Evolutionary conservation across 768 basidiomycete species (phyloP).

Genomic region (Crassisporium funariophilum): DNA sequence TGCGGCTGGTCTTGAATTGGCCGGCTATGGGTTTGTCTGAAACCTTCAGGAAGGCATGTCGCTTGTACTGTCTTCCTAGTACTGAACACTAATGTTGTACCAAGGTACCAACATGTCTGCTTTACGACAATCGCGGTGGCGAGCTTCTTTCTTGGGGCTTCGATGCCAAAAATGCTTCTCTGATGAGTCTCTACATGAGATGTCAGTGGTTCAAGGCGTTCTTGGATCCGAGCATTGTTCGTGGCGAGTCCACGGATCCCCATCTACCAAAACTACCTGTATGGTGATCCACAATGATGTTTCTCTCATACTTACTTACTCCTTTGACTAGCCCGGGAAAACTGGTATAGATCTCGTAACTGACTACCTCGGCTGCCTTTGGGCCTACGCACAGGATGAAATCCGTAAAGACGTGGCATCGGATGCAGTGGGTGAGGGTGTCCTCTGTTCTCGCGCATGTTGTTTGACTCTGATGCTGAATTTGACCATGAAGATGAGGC

Average conservation of each 20-base stretch:
- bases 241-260: neutral
- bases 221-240: neutral
- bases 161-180: neutral
- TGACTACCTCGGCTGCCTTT: neutral
- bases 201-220: neutral
- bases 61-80: neutral
- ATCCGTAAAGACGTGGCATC: neutral
- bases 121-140: neutral
- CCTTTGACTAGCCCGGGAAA: too few relatives aligned
- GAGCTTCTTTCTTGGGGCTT: neutral
- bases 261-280: neutral
- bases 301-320: too few relatives aligned
- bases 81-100: neutral
- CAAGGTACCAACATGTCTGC: neutral
- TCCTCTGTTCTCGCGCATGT: too few relatives aligned
- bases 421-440: slow-evolving; percentile 6
- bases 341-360: neutral
- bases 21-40: neutral
- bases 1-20: neutral
- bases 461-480: too few relatives aligned
- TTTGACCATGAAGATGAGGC: too few relatives aligned
- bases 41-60: slow-evolving; percentile 1
- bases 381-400: neutral
- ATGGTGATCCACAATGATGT: neutral
- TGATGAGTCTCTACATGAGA: too few relatives aligned